Evolutionary conservation across 345 rosid genomes (phyloP), one percentile per base, ranked within the genome.

Genomic region (Eucalyptus decipiens): DNA sequence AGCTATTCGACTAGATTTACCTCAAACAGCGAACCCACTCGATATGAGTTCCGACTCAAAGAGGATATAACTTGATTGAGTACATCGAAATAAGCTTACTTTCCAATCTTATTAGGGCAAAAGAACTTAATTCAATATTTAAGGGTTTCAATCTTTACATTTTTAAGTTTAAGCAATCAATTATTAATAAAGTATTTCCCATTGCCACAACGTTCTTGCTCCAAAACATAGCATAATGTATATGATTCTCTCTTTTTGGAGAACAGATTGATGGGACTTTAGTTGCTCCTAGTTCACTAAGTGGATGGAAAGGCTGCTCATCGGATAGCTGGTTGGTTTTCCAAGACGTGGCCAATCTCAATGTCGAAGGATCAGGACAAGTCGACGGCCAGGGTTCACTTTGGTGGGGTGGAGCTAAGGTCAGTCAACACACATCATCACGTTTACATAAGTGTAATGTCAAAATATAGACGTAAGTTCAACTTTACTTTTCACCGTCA

Each of bases 381-480:
- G 87, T 94, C 3, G 89, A 94, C 16, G 94, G 93, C 85, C 91
- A 60, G n/a, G 94, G 94, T 11, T 65, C 86, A 7, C 8, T 19
- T 45, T 94, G 94, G 94, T 93, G 94, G 95, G 42, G 5, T 45
- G 47, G 89, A 24, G 24, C 48, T 23, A 2, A 40, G 49, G 88
- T 87, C 15, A 56, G 30, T 87, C 49, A 30, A 40, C 47, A 86
- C 28, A 18, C 16, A 18, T 86, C 47, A 52, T 51, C 45, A 13
- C 87, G 45, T 76, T 21, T 37, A 21, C 45, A 19, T 37, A 11
- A 69, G 42, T 34, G 26, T 34, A 34, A 32, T 67, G 80, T 67
- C 80, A 32, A 67, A 32, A 8, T 34, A 67, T 32, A 16, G 34
- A n/a, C 9, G 80, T 32, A 69, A 37, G 83, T 76, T 37, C 28